Evolutionary conservation across 2,329 filamentous ascomycete genomes (phyloP).

Genomic region (Zasmidium cellare): DNA sequence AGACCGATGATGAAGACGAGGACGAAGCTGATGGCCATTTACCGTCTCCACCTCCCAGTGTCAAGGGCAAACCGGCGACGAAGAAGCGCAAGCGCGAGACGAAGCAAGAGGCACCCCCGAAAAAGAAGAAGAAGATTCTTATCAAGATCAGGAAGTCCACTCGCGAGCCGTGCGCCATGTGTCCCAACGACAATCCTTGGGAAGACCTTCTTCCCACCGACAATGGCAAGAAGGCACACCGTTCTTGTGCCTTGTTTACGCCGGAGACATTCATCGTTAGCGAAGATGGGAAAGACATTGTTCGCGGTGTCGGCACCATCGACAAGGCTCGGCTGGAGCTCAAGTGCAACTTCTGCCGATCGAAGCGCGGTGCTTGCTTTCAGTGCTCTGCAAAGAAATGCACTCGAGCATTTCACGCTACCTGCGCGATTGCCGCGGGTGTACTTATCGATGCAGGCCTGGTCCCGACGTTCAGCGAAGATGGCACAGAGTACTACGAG

Average conservation of each 20-base stretch:
- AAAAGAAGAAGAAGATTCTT: slow-evolving; percentile 74
- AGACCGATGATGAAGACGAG: slow-evolving; percentile 70
- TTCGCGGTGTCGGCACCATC: slow-evolving; percentile 78
- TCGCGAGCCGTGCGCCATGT: slow-evolving; percentile 83
- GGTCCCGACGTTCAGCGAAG: slow-evolving; percentile 82
- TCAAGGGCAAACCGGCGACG: slow-evolving; percentile 61
- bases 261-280: slow-evolving; percentile 85
- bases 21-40: slow-evolving; percentile 60
- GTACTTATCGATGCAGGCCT: slow-evolving; percentile 87
- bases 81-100: slow-evolving; percentile 68
- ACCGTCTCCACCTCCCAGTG: slow-evolving; percentile 75
- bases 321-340: slow-evolving; percentile 85
- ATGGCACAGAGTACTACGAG: slow-evolving; percentile 88
- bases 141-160: slow-evolving; percentile 70
- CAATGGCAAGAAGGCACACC: slow-evolving; percentile 82
- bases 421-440: slow-evolving; percentile 87
- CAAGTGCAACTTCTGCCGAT: slow-evolving; percentile 92
- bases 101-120: slow-evolving; percentile 51
- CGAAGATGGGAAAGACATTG: slow-evolving; percentile 66
- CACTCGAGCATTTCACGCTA: slow-evolving; percentile 88
- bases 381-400: slow-evolving; percentile 97
- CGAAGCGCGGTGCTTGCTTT: slow-evolving; percentile 92
- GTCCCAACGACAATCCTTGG: slow-evolving; percentile 83
- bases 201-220: slow-evolving; percentile 84
- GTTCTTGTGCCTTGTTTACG: slow-evolving; percentile 84